Base-by-base conservation (phyloP, 495 filamentous ascomycete genomes). In the Aspergillus kassunensis region DNA sequence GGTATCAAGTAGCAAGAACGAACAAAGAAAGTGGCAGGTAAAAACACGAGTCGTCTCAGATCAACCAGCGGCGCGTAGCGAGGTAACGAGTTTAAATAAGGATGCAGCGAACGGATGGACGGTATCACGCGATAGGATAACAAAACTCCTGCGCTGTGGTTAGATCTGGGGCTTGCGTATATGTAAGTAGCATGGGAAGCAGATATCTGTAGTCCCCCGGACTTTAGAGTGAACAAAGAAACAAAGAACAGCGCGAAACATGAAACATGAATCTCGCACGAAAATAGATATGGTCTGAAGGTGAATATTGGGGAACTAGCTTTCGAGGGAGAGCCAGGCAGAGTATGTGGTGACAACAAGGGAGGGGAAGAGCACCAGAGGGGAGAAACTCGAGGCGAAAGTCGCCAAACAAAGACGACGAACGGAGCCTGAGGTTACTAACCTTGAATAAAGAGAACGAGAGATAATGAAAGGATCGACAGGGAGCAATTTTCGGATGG, bases 11-110 rank as follows among this genome's bases (percentile, higher is more conserved):
- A 35, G 31, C 12, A 40, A 23, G 15, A 24, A 24, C 1, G n/a
- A 24, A 47, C 29, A 48, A 49, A 48, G 47, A 33, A 42, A 24
- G 31, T 27, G 15, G 36, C n/a, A 25, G 43, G 13, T 15, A 31
- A 33, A 42, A 35, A 37, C 57, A n/a, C 53, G 31, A 50, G 48
- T 46, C 31, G 51, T 44, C 34, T 16, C 31, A 37, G 23, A 47
- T 54, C 52, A 43, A 54, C n/a, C 44, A 30, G 40, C 42, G 56
- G 54, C 51, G 50, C 47, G 49, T 56, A 46, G 45, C 30, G 54
- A 34, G 13, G n/a, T 1, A 36, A 30, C 1, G 20, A 27, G 13
- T 23, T n/a, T n/a, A n/a, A n/a, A n/a, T n/a, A n/a, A n/a, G n/a
- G n/a, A n/a, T n/a, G n/a, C 20, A 51, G 45, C 44, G n/a, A 25